Conservation (phyloP, 768 basidiomycete genomes). For the Rhodotorula toruloides region DNA sequence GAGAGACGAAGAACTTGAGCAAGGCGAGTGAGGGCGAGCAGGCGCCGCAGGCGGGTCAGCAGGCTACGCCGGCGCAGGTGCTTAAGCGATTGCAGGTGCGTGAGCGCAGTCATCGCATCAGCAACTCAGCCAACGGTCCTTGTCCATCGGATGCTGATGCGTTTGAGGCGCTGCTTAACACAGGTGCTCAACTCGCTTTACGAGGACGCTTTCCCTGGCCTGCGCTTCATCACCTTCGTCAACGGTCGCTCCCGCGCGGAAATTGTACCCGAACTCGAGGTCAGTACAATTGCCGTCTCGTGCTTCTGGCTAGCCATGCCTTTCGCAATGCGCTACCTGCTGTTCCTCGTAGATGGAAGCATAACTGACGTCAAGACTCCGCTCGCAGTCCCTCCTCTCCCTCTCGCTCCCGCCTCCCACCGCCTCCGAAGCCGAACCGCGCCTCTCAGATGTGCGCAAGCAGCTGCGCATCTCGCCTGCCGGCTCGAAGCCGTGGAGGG, state of each 20-base stretch:
- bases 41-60: conserved; percentile 30
- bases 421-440: conserved; percentile 10
- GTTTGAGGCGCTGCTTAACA: too few species aligned
- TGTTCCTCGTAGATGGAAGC: background rate
- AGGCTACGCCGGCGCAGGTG: conserved; percentile 43
- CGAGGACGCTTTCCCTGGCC: conserved; percentile 45
- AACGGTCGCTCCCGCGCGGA: conserved; percentile 47
- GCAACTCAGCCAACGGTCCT: background rate
- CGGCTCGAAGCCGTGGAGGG: conserved; percentile 41
- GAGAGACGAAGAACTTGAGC: conserved; percentile 44
- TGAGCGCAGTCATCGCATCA: background rate
- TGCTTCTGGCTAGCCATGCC: too few species aligned
- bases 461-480: conserved; percentile 20
- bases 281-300: background rate
- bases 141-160: too few species aligned
- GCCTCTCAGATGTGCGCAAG: conserved; percentile 8
- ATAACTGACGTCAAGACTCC: background rate
- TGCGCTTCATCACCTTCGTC: conserved; percentile 50
- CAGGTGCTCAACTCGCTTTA: conserved; percentile 47
- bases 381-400: conserved; percentile 18
- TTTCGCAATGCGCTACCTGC: too few species aligned
- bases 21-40: conserved; percentile 48
- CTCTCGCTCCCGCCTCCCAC: conserved; percentile 24
- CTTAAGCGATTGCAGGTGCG: conserved; percentile 43
- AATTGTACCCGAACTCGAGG: conserved; percentile 47